A percentile compares a stretch with the other conserved stretches of the same genome.
Conservation (phyloP, 768 basidiomycete species). For the Rhizopogon rudus region DNA sequence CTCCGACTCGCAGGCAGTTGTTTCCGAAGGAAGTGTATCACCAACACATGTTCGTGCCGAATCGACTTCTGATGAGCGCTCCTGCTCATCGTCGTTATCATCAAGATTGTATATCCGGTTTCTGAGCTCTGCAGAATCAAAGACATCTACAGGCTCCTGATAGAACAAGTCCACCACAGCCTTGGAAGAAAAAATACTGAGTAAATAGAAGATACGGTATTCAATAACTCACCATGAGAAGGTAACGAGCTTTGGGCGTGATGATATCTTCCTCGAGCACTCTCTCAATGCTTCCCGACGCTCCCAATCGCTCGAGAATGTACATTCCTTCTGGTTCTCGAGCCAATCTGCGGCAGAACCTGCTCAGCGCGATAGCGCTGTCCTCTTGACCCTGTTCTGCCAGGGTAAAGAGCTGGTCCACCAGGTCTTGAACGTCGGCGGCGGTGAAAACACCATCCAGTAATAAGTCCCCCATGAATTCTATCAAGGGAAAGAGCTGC, state of each 20-base stretch:
- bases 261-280: slow-evolving; percentile 17
- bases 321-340: slow-evolving; percentile 13
- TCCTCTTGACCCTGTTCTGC: slow-evolving; percentile 9
- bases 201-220: not conserved
- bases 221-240: slow-evolving; percentile 16
- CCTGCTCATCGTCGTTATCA: not conserved
- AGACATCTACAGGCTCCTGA: slow-evolving; percentile 17
- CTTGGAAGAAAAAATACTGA: slow-evolving; percentile 5
- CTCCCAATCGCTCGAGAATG: slow-evolving; percentile 12
- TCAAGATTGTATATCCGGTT: slow-evolving; percentile 16
- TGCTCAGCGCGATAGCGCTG: slow-evolving; percentile 11
- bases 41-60: not conserved
- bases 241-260: slow-evolving; percentile 13
- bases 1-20: not conserved
- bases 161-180: slow-evolving; percentile 15
- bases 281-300: slow-evolving; percentile 8
- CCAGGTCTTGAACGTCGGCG: slow-evolving; percentile 16
- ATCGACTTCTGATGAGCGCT: not conserved
- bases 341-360: slow-evolving; percentile 15
- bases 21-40: not conserved
- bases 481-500: slow-evolving; percentile 3
- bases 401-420: slow-evolving; percentile 10
- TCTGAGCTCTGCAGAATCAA: slow-evolving; percentile 14
- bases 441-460: slow-evolving; percentile 14
- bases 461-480: slow-evolving; percentile 19